These are phyloP conservation scores for Coniochaeta ligniaria DNA, from an alignment of 2,329 filamentous ascomycete species.

Conservation along the genomic window DNA sequence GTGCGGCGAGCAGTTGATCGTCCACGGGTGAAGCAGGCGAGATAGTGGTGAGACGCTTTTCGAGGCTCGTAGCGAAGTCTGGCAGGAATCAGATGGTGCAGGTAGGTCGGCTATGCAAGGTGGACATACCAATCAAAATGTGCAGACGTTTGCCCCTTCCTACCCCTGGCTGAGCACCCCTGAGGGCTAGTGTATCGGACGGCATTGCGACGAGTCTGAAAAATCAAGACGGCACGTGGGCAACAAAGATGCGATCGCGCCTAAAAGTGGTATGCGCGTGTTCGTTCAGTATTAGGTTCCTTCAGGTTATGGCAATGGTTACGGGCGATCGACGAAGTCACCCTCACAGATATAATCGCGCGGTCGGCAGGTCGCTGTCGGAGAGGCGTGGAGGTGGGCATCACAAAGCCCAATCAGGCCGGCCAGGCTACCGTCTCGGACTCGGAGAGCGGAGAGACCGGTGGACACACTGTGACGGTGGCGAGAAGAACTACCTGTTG, in stretches of 20 bases:
- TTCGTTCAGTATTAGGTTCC: no score
- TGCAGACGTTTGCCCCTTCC: background rate
- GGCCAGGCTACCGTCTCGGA: background rate
- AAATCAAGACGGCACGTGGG: background rate
- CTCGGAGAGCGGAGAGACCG: background rate
- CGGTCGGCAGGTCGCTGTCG: background rate
- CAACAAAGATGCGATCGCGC: background rate
- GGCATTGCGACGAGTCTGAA: background rate
- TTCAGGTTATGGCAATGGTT: no score
- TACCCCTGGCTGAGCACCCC: background rate
- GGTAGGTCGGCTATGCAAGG: no score
- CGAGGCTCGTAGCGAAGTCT: slow-evolving; percentile 14
- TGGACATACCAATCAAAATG: background rate
- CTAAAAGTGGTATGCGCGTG: background rate
- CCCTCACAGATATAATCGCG: no score
- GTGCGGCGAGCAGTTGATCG: slow-evolving; percentile 28
- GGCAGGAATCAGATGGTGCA: background rate
- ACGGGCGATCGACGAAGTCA: no score
- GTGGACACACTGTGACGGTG: background rate
- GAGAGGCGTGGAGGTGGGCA: background rate
- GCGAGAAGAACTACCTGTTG: background rate
- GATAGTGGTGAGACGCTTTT: slow-evolving; percentile 16
- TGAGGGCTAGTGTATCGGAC: background rate
- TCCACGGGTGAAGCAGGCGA: slow-evolving; percentile 15
- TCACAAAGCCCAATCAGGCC: background rate